Conservation (phyloP, 2,329 filamentous ascomycete genomes). For the Xylariales sp. region DNA sequence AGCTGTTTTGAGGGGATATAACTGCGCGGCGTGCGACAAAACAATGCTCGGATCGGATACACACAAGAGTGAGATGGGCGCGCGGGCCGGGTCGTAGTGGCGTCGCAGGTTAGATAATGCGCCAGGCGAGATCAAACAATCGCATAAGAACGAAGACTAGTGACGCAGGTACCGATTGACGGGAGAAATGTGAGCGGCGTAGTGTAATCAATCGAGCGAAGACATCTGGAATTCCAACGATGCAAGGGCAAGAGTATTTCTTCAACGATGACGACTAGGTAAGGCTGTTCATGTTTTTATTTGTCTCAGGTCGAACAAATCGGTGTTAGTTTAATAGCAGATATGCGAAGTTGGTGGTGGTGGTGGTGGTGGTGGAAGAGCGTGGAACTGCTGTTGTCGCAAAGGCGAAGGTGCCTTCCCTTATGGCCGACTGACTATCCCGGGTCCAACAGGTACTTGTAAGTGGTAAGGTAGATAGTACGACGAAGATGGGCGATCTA, state of each 20-base stretch:
- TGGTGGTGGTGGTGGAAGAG: not conserved
- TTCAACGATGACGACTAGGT: slow-evolving; percentile 41
- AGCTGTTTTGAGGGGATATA: slow-evolving; percentile 10
- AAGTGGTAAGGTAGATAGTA: not conserved
- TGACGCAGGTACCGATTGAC: slow-evolving; percentile 32
- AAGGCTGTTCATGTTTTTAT: slow-evolving; percentile 38
- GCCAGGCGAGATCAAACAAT: slow-evolving; percentile 38
- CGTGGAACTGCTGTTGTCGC: slow-evolving; percentile 26
- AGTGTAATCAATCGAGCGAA: slow-evolving; percentile 43
- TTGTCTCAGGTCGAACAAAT: slow-evolving; percentile 30
- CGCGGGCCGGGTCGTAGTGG: slow-evolving; percentile 24
- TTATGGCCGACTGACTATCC: slow-evolving; percentile 19
- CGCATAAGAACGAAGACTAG: slow-evolving; percentile 34
- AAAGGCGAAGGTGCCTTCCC: slow-evolving; percentile 21
- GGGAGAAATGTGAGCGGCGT: slow-evolving; percentile 44
- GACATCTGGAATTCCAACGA: slow-evolving; percentile 49
- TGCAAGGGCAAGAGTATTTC: slow-evolving; percentile 46
- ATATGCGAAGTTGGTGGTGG: slow-evolving; percentile 21
- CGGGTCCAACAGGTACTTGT: slow-evolving; percentile 17
- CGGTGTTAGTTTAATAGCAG: slow-evolving; percentile 10
- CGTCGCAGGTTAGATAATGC: slow-evolving; percentile 39
- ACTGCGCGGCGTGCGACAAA: slow-evolving; percentile 32
- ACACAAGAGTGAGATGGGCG: slow-evolving; percentile 13
- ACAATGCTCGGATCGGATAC: slow-evolving; percentile 28
- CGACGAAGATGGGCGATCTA: slow-evolving; percentile 3